Evolutionary conservation across 805 yeast genomes (phyloP), one percentile per base, ranked within the genome.

Genomic region (Jamesozyma spencerorum): DNA sequence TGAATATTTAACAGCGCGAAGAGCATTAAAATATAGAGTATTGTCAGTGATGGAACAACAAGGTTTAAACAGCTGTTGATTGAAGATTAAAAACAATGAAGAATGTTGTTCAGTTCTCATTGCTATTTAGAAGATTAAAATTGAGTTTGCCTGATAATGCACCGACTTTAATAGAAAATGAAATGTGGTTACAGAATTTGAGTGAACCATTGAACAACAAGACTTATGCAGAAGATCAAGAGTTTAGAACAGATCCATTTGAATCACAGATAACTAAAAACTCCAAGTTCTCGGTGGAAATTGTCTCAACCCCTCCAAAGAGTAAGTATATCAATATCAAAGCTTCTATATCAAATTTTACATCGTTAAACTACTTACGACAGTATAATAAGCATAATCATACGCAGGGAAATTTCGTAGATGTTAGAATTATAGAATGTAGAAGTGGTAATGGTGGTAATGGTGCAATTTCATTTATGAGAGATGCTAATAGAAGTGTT

Each of bases 391-490:
- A 53, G 69, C 77, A 45, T 64, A 69, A 47, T 63, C 73, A 18
- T 69, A 66, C 46, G 42, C 63, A 41, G 47, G 57, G 42, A 63
- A 53, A 54, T 63, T 29, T 81, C 74, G 54, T 63, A 1, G 97
- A 88, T 57, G 62, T 85, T 3, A 72, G 81, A 43, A 71, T 85
- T 6, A 69, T 90, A 8, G 75, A 74, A 41, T 65, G 86, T 7
- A 57, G 64, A 3, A 77, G 94, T 20, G 98, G 98, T 0, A 69
- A 65, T 31, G 98, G 98, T 17, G 98, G 98, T 2, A 70, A 81
- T 56, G 98, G 98, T 5, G 69, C 75, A 26, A 81, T 86, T 0
- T 82, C 97, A 0, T 92, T 92, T 61, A 73, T 80, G 44, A 69
- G 96, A 48, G 97, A 86, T 49, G 84, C 95, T 3, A 85, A 87